Evolutionary conservation across 108 stramenopile genomes (phyloP), one percentile per base, ranked within the genome.

Genomic region (Skeletonema grethae): DNA sequence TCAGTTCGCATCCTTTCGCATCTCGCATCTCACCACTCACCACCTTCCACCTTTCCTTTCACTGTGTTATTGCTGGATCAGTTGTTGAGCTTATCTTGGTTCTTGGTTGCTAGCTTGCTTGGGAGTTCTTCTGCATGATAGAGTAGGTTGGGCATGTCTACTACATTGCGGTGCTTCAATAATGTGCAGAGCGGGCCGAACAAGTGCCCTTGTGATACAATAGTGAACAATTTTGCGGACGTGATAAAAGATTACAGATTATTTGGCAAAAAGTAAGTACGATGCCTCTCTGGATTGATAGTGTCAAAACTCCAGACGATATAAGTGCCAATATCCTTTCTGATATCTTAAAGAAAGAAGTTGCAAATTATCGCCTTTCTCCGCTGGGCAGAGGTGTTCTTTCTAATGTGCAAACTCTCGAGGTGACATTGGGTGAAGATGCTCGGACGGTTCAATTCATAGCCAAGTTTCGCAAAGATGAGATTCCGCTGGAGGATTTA

Each of bases 391-490:
- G 45, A 58, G 72, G 72, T 29, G 63, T 65, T 53, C 63, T 73
- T 56, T 65, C 63, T 9, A 73, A 73, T 65, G 72, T 73, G 7
- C 72, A 73, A 32, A 18, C 46, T 15, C 72, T 73, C 36, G 57
- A 32, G 4, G 63, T 73, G 13, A 65, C 15, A 64, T 25, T 46
- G 0, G 29, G 25, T 28, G 25, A 28, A 28, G 25, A 22, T 6
- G 32, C 45, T 31, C 0, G 56, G n/a, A 56, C 64, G 20, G 30
- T 22, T 57, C 57, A 31, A 58, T 65, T 73, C 28, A 11, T 73
- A 2, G 72, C 25, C 63, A 73, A 73, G 72, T 73, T 73, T 53
- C 63, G 61, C 11, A 73, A 65, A 28, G 43, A 56, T 20, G 72
- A 73, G 28, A 58, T 73, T 65, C 72, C 72, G 5, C 22, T 73